Conservation (phyloP, 306 rosid species). For the Inga leiocalycina region DNA sequence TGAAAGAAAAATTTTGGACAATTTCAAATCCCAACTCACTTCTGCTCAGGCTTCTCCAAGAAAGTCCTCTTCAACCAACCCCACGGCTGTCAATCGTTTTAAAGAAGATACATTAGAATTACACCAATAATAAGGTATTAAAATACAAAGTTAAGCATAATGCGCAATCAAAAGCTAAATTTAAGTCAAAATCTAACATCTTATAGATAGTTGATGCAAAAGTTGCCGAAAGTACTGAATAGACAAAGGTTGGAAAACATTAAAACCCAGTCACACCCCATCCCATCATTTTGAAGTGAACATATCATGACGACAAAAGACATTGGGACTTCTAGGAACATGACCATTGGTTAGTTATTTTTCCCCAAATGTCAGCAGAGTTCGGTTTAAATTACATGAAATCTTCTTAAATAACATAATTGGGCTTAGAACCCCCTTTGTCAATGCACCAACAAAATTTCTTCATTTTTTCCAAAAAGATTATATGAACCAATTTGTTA, state of each 20-base stretch:
- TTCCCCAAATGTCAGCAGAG: not conserved
- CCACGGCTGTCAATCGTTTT: conserved; percentile 66
- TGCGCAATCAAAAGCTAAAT: conserved; percentile 8
- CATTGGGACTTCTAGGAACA: not conserved
- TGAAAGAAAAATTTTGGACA: conserved; percentile 30
- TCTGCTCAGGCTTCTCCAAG: conserved; percentile 70
- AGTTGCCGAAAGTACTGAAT: conserved; percentile 7
- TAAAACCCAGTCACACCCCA: not conserved
- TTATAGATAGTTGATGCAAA: not conserved
- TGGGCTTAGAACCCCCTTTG: not conserved
- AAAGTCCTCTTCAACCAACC: conserved; percentile 76
- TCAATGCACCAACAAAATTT: not conserved
- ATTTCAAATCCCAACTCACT: conserved; percentile 42
- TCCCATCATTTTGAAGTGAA: conserved; percentile 11
- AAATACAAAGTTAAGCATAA: conserved; percentile 21
- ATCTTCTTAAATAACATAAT: not conserved
- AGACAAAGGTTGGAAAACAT: not conserved
- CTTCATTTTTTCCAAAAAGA: not conserved
- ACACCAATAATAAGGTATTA: not conserved
- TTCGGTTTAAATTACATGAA: not conserved
- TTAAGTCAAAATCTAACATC: conserved; percentile 13
- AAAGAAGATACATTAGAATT: conserved; percentile 13
- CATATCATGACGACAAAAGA: not conserved
- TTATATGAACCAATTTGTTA: not conserved
- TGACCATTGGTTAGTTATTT: not conserved